These are phyloP conservation scores for Dactylellina drechsleri DNA, from an alignment of 2,329 filamentous ascomycete species.

Conservation along the genomic window DNA sequence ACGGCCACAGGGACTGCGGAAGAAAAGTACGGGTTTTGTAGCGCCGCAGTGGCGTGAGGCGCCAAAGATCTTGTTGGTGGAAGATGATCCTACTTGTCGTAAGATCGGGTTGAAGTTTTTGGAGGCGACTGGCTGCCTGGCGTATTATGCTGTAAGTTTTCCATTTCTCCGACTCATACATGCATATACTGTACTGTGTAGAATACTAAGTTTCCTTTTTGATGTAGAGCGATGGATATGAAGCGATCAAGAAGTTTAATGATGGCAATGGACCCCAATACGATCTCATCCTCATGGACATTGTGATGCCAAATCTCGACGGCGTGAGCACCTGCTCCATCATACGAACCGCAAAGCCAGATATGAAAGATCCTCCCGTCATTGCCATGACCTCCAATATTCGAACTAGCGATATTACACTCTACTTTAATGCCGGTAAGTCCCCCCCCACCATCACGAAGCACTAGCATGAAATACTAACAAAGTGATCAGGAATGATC, in stretches of 20 bases:
- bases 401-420: constrained; percentile 91
- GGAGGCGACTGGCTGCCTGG: constrained; percentile 72
- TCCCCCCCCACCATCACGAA: not conserved
- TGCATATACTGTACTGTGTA: not conserved
- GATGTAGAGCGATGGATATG: constrained; percentile 79
- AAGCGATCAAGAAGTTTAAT: constrained; percentile 84
- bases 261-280: constrained; percentile 64
- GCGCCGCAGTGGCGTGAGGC: constrained; percentile 72
- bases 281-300: constrained; percentile 84
- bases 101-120: constrained; percentile 76
- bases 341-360: constrained; percentile 70
- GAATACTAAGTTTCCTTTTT: constrained; percentile 27
- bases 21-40: constrained; percentile 64
- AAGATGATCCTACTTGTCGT: constrained; percentile 77
- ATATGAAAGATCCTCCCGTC: constrained; percentile 74
- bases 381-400: constrained; percentile 99
- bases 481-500: constrained; percentile 80
- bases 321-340: constrained; percentile 94
- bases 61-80: constrained; percentile 88
- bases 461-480: constrained; percentile 55
- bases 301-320: constrained; percentile 97
- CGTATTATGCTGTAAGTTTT: constrained; percentile 73
- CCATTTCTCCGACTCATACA: not conserved
- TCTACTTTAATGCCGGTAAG: constrained; percentile 96
- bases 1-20: constrained; percentile 56